Evolutionary conservation across 2,329 filamentous ascomycete genomes (phyloP), one percentile per base, ranked within the genome.

Genomic region (Fusarium sp.): DNA sequence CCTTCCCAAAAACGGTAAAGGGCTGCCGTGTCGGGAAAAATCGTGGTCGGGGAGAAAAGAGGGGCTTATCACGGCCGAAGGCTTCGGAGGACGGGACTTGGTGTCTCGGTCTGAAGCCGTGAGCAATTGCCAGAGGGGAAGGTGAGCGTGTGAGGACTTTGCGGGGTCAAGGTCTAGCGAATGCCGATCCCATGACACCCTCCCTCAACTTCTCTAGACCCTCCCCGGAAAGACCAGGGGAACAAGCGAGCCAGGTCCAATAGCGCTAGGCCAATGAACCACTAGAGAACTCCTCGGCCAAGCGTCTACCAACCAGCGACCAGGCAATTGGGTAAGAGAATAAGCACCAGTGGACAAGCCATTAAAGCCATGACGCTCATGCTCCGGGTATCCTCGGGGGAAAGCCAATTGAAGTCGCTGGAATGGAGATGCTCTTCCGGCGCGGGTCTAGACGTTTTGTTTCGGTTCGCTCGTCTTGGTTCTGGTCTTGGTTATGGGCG

Each of bases 301-400:
- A 55, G 67, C 63, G 67, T 72, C 70, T 77, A 63, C 76, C 76
- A 77, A 76, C 74, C 76, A 77, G 74, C 66, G 68, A 68, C 73
- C 64, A 67, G 66, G 66, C 64, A 76, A 77, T 77, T 77, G 71
- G 66, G 74, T 75, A 77, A 75, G 68, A 76, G 74, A 75, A 77
- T 77, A 77, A 77, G 75, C 75, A 77, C 68, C 68, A 62, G 65
- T 68, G 63, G 73, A 59, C 66, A 66, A 68, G 66, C 74, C 72
- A 71, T 75, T 61, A 56, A 67, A 69, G 70, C 68, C 70, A 76
- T 73, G 75, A 68, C 63, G 62, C 62, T 65, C 55, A 65, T 61
- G 59, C 62, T 66, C 61, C 75, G 75, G 75, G 75, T 77, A 75
- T 72, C 74, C 70, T 77, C 76, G 76, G 76, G 55, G 70, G 59